A percentile compares a stretch with the other conserved stretches of the same genome.
Evolutionary conservation across 768 basidiomycete genomes (phyloP).

Genomic region (Lactarius akahatsu): DNA sequence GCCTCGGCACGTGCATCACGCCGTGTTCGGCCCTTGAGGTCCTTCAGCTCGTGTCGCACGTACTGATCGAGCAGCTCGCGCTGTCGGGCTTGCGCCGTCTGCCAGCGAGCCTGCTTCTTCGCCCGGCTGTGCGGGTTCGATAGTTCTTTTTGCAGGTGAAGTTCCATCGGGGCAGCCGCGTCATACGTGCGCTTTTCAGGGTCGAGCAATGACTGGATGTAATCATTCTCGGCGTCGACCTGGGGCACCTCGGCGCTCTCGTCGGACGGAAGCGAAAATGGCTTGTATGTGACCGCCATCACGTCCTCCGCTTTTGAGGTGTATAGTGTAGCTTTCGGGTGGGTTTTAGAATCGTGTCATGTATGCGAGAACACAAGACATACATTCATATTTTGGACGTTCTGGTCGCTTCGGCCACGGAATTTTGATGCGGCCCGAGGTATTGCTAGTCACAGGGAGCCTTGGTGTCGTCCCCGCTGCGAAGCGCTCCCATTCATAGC

Average conservation of each 20-base stretch:
- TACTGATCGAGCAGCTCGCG: slow-evolving; percentile 53
- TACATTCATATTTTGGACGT: slow-evolving; percentile 46
- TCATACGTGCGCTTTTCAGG: slow-evolving; percentile 46
- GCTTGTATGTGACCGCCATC: slow-evolving; percentile 65
- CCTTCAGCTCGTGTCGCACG: slow-evolving; percentile 45
- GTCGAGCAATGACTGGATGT: slow-evolving; percentile 54
- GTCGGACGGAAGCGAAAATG: slow-evolving; percentile 48
- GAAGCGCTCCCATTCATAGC: slow-evolving; percentile 72
- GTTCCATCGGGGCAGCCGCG: slow-evolving; percentile 59
- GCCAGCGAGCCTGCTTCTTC: slow-evolving; percentile 79
- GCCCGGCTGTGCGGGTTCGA: slow-evolving; percentile 81
- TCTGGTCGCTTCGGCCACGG: slow-evolving; percentile 67
- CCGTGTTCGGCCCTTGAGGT: slow-evolving; percentile 58
- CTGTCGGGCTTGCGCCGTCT: slow-evolving; percentile 50
- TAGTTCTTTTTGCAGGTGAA: slow-evolving; percentile 65
- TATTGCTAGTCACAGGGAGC: slow-evolving; percentile 42
- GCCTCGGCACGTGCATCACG: slow-evolving; percentile 72
- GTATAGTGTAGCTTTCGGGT: slow-evolving; percentile 50
- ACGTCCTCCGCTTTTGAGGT: slow-evolving; percentile 67
- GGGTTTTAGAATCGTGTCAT: slow-evolving; percentile 17
- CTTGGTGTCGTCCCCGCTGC: slow-evolving; percentile 63
- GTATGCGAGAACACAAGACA: slow-evolving; percentile 27
- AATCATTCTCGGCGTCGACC: slow-evolving; percentile 49
- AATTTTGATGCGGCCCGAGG: slow-evolving; percentile 42
- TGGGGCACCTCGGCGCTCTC: slow-evolving; percentile 35